phyloP scores from a whole-genome alignment of 495 filamentous ascomycete species.

The Penicillium soppii region DNA sequence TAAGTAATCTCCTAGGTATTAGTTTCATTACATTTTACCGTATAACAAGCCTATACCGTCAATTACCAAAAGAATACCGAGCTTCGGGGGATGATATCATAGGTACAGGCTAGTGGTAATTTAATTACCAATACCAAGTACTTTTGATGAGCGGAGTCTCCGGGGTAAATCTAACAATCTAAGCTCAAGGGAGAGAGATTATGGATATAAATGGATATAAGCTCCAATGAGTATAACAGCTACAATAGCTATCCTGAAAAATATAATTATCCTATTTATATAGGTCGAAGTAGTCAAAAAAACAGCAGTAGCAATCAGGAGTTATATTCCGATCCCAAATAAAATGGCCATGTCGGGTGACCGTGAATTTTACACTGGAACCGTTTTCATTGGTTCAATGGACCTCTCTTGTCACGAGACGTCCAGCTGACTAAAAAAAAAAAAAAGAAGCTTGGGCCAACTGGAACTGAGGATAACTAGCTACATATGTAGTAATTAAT shows the following conservation, averaged over 20 bases:
- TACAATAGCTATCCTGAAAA: background rate
- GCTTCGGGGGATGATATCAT: slow-evolving; percentile 7
- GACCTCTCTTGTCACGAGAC: background rate
- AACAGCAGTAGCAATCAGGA: no score
- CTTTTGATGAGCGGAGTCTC: slow-evolving; percentile 10
- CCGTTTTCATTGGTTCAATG: slow-evolving; percentile 16
- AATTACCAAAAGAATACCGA: background rate
- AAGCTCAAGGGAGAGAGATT: no score
- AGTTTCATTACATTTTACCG: no score
- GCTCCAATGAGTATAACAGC: no score
- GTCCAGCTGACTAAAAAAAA: slow-evolving; percentile 26
- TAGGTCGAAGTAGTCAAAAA: no score
- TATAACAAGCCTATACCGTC: background rate
- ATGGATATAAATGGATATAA: no score
- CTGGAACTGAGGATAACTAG: no score
- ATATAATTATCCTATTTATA: no score
- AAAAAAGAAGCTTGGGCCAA: slow-evolving; percentile 22
- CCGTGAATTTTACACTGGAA: slow-evolving; percentile 31
- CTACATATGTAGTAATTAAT: no score
- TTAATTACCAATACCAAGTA: background rate
- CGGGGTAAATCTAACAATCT: slow-evolving; percentile 2
- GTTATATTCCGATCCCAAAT: background rate
- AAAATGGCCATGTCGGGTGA: slow-evolving; percentile 26
- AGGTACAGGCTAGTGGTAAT: background rate
- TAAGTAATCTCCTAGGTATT: no score